These are phyloP conservation scores for Wolfiporia cocos DNA, from an alignment of 1,284 basidiomycete genomes.

Conservation along the genomic window DNA sequence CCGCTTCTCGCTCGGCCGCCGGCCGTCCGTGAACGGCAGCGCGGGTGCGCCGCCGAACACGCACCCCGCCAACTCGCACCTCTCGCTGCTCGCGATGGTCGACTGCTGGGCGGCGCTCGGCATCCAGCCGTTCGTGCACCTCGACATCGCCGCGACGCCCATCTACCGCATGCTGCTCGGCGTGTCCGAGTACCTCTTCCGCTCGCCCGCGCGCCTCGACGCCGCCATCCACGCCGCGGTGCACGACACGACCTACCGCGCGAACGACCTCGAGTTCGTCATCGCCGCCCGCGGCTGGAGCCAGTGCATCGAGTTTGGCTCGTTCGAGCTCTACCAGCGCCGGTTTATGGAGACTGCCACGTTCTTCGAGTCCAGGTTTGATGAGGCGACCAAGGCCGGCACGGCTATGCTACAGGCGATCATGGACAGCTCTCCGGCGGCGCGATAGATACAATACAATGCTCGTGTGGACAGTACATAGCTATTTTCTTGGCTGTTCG, in stretches of 20 bases:
- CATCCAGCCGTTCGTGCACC: constrained; percentile 89
- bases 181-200: constrained; percentile 94
- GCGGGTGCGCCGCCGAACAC: constrained; percentile 3
- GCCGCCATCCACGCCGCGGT: constrained; percentile 75
- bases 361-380: constrained; percentile 89
- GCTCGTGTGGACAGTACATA: neutral
- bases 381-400: constrained; percentile 79
- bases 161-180: constrained; percentile 97
- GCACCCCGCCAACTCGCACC: constrained; percentile 71
- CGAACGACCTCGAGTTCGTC: constrained; percentile 92
- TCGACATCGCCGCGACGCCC: constrained; percentile 92
- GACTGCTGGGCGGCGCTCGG: constrained; percentile 92
- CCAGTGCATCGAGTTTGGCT: constrained; percentile 90
- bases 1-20: constrained; percentile 76
- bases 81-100: constrained; percentile 96
- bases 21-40: constrained; percentile 10
- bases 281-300: constrained; percentile 96
- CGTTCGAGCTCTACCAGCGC: constrained; percentile 83
- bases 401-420: constrained; percentile 91
- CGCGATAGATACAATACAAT: no score
- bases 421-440: constrained; percentile 40
- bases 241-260: constrained; percentile 76
- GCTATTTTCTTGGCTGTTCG: neutral
- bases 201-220: constrained; percentile 55
- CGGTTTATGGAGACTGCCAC: constrained; percentile 77